These are phyloP conservation scores for Aspergillus sp. DNA, from an alignment of 2,329 filamentous ascomycete genomes.

Conservation along the genomic window DNA sequence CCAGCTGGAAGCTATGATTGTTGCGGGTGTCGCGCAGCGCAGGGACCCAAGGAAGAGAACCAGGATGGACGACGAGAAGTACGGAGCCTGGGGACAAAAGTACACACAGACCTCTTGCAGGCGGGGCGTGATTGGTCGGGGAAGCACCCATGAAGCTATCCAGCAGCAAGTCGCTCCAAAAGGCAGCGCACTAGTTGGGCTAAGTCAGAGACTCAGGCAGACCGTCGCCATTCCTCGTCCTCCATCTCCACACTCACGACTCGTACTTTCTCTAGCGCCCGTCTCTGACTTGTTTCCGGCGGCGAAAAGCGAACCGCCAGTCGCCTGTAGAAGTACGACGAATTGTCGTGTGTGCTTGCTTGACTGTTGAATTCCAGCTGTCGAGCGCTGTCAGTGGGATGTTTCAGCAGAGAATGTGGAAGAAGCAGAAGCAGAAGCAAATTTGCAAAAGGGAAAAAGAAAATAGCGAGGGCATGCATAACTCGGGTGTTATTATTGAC, in stretches of 20 bases:
- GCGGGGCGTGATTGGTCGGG: slow-evolving; percentile 30
- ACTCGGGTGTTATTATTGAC: slow-evolving; percentile 5
- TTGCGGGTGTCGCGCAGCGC: neutral
- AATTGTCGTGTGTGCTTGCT: neutral
- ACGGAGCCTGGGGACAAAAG: slow-evolving; percentile 26
- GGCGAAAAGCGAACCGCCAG: slow-evolving; percentile 18
- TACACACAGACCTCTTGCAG: slow-evolving; percentile 23
- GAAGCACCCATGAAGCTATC: slow-evolving; percentile 32
- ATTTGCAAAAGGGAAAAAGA: neutral
- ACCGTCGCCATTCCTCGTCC: too few relatives aligned
- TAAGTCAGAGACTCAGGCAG: neutral
- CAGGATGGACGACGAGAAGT: neutral
- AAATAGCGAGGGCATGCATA: neutral
- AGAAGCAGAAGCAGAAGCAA: neutral
- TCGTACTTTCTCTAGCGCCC: slow-evolving; percentile 19
- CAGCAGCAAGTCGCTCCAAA: slow-evolving; percentile 35
- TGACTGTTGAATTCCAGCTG: neutral
- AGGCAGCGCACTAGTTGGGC: slow-evolving; percentile 23
- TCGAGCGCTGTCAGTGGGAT: neutral
- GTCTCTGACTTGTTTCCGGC: slow-evolving; percentile 11
- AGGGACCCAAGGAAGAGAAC: too few relatives aligned
- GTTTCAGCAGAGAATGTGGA: slow-evolving; percentile 1
- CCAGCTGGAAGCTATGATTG: neutral
- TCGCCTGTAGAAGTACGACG: slow-evolving; percentile 14
- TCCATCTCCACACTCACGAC: too few relatives aligned